A percentile compares a stretch with the other conserved stretches of the same genome.
These are phyloP conservation scores for Sabuloglossum arenarium DNA, from an alignment of 495 filamentous ascomycete genomes.

Conservation along the genomic window DNA sequence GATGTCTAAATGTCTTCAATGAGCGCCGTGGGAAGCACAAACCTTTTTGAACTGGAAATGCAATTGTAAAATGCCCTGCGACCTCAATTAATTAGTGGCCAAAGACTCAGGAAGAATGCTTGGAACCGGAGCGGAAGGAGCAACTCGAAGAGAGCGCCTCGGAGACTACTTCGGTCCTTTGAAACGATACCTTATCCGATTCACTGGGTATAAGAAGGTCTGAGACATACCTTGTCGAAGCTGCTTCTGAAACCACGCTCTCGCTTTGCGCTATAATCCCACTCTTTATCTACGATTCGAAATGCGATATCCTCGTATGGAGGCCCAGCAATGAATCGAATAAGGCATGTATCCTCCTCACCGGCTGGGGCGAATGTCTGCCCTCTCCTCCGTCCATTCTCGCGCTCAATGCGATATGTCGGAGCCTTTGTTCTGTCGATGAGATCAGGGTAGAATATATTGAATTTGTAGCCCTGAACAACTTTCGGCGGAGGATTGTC, in stretches of 20 bases:
- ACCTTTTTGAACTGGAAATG: slow-evolving; percentile 96
- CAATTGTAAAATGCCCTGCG: slow-evolving; percentile 78
- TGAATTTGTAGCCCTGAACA: slow-evolving; percentile 98
- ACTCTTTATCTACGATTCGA: slow-evolving; percentile 94
- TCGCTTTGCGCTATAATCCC: slow-evolving; percentile 92
- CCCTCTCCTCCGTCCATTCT: slow-evolving; percentile 68
- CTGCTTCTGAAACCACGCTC: slow-evolving; percentile 90
- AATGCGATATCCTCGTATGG: slow-evolving; percentile 97
- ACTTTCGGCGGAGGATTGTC: slow-evolving; percentile 97
- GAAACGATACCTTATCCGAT: background rate
- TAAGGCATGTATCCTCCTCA: slow-evolving; percentile 92
- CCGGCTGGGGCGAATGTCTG: slow-evolving; percentile 91
- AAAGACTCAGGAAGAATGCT: background rate
- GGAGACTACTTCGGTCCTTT: background rate
- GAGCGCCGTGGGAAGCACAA: slow-evolving; percentile 7
- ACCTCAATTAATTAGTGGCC: background rate
- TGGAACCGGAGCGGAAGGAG: background rate
- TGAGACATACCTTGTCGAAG: slow-evolving; percentile 73
- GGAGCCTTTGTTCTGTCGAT: slow-evolving; percentile 90
- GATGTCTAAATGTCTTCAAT: slow-evolving; percentile 6
- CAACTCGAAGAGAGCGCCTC: background rate
- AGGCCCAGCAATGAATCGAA: slow-evolving; percentile 85
- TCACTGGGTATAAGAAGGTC: background rate
- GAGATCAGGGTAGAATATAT: slow-evolving; percentile 98
- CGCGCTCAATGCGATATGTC: slow-evolving; percentile 85